Conservation (phyloP, 2,329 filamentous ascomycete species). For the Cordyceps tenuipes region DNA sequence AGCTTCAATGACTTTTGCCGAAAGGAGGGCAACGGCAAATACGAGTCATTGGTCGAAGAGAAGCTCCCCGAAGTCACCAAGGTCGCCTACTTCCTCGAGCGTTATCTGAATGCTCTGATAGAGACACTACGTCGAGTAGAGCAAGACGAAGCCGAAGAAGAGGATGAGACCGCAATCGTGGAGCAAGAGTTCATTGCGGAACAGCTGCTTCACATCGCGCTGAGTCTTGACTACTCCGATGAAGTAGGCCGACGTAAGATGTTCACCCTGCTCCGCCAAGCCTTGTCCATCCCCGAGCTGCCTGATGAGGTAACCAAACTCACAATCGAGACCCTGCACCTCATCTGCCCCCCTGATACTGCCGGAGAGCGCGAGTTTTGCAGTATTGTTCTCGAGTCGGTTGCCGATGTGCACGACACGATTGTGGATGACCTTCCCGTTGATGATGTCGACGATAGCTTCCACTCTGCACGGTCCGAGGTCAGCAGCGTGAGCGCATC, state of each 20-base stretch:
- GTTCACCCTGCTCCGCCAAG: constrained; percentile 82
- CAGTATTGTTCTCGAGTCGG: constrained; percentile 80
- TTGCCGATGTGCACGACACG: constrained; percentile 93
- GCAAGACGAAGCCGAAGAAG: constrained; percentile 47
- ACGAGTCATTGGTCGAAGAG: constrained; percentile 71
- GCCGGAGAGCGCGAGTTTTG: constrained; percentile 77
- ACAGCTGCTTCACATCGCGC: constrained; percentile 84
- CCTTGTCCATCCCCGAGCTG: constrained; percentile 74
- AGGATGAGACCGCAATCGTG: constrained; percentile 73
- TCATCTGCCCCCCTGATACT: constrained; percentile 68
- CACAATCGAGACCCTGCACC: constrained; percentile 69
- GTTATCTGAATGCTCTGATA: constrained; percentile 63
- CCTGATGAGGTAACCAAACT: constrained; percentile 91
- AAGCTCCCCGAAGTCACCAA: constrained; percentile 93
- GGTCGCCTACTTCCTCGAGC: constrained; percentile 77
- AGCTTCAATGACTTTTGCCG: constrained; percentile 94
- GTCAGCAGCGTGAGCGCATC: constrained; percentile 59
- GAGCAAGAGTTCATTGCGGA: constrained; percentile 95
- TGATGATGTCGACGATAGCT: constrained; percentile 59
- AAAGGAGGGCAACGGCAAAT: constrained; percentile 62
- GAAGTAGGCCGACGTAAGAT: constrained; percentile 93
- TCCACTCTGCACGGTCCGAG: constrained; percentile 87
- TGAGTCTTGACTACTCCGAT: constrained; percentile 94
- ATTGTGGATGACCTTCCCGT: constrained; percentile 64
- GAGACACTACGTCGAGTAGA: constrained; percentile 53